Evolutionary conservation across 495 filamentous ascomycete genomes (phyloP), one percentile per base, ranked within the genome.

Genomic region (Penicillium simplicissimum): DNA sequence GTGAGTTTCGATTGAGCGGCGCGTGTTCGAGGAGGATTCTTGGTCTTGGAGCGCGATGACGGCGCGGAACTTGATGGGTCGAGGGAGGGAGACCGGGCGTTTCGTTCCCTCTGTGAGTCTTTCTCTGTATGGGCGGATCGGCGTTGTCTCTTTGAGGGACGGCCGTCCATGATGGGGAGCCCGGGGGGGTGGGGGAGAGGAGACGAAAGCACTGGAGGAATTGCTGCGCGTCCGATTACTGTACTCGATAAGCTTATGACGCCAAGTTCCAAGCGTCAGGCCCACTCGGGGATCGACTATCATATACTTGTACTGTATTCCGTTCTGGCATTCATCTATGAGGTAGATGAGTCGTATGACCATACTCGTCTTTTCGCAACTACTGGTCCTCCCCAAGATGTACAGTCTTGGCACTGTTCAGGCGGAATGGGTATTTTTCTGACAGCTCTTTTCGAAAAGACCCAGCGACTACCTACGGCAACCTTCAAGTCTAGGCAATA

Each of bases 141-240:
- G 60, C 79, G 80, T 63, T 78, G 78, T 62, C 81, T 76, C 57
- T 83, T 77, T 14, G 74, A 61, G 52, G 82, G 81, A 67, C 76
- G 77, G 67, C 73, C 67, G 60, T 73, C 66, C 88, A 81, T 81
- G 25, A 63, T 67, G 62, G 55, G 55, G 36, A 19, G 57, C 14
- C 31, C 38, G 15, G 14, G 35, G 34, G 25, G 15, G n/a, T n/a
- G n/a, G 11, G 33, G 55, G 36, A 31, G 33, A 59, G 15, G 15
- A 42, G 36, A 36, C 28, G 48, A 37, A 55, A 47, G 53, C 7
- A 51, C 52, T 21, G 61, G 58, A 61, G 48, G 59, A 45, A 57
- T 19, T 52, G 48, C 55, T 59, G 60, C 57, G 63, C 55, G 55
- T 55, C 36, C 51, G 66, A 66, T 66, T 58, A 63, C 47, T 36